Base-by-base conservation (phyloP, 2,329 filamentous ascomycete genomes). In the Cercospora canescens region DNA sequence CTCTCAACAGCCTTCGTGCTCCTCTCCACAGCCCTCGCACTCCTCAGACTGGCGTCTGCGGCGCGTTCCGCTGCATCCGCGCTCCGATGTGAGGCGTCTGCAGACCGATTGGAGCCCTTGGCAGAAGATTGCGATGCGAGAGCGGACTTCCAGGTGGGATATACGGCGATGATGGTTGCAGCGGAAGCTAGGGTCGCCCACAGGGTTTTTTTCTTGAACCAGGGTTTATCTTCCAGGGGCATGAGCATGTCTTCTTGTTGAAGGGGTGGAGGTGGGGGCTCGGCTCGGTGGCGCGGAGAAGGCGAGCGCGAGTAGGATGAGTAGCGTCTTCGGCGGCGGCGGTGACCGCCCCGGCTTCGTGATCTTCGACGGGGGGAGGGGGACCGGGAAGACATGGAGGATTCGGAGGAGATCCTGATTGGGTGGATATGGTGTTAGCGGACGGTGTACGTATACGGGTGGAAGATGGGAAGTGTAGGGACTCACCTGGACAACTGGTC, bases 151-250 rank as follows among this genome's bases (percentile, higher is more conserved):
- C 63, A 62, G 7, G 61, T 62, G 16, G 69, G 66, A 6, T 63
- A 63, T 12, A 70, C 64, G 48, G 66, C 67, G 35, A 67, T 63
- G 28, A 70, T 65, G n/a, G 64, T 67, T 14, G 69, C 69, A 14
- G 68, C 59, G 37, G 64, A 69, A 16, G 68, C 70, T 14, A 69
- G 48, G 4, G 68, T 70, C 7, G 68, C 68, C 70, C 70, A 71
- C 32, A 71, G n/a, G 4, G 70, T 67, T 37, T 71, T 71, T 65
- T 71, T 71, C 26, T 70, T 70, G 65, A 64, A 71, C 68, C 68
- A 71, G 16, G 68, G 66, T 55, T 68, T 68, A 8, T 64, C 64
- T 63, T 63, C 62, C 1, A 41, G 37, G 7, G 62, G 62, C 48
- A 62, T 55, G 48, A 62, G 60, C 16, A 62, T 50, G 35, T 62